A percentile compares a stretch with the other conserved stretches of the same genome.
phyloP scores from a whole-genome alignment of 768 basidiomycete species.

The Pluteus cervinus region DNA sequence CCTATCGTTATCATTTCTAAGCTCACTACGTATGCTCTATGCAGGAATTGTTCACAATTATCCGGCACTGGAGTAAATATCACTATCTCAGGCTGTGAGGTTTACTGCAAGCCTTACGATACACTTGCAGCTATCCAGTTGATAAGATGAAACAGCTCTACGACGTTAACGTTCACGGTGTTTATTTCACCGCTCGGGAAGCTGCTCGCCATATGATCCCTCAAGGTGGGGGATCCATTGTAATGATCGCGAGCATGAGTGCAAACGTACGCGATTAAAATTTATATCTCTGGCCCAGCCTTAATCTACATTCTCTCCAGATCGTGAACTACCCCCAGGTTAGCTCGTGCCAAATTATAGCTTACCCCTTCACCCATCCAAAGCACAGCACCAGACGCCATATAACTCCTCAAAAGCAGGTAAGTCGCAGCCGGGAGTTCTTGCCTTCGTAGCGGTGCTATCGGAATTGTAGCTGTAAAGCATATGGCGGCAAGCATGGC shows the following conservation, averaged over 20 bases:
- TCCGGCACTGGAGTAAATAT: conserved; percentile 73
- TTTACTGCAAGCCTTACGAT: background rate
- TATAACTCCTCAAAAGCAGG: conserved; percentile 96
- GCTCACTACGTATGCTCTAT: background rate
- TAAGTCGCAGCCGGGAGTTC: conserved; percentile 23
- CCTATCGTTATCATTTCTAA: background rate
- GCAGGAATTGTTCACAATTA: conserved; percentile 85
- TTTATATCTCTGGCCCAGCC: conserved; percentile 8
- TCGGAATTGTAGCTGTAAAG: conserved; percentile 58
- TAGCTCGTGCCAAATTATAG: conserved; percentile 5
- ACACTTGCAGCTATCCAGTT: conserved; percentile 63
- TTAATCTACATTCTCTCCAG: conserved; percentile 28
- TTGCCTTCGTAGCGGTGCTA: too few relatives aligned
- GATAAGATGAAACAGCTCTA: conserved; percentile 79
- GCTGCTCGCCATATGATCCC: conserved; percentile 90
- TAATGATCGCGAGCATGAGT: conserved; percentile 88
- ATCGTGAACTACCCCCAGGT: conserved; percentile 89
- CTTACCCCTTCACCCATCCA: background rate
- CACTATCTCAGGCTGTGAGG: conserved; percentile 2
- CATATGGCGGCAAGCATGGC: conserved; percentile 92
- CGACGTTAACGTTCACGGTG: conserved; percentile 92
- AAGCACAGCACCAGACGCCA: conserved; percentile 72
- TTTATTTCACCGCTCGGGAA: conserved; percentile 94
- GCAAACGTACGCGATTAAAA: conserved; percentile 51
- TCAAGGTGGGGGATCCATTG: conserved; percentile 70